A percentile compares a stretch with the other conserved stretches of the same genome.
Evolutionary conservation across 1,284 basidiomycete genomes (phyloP).

Genomic region (Austroboletus niveus): DNA sequence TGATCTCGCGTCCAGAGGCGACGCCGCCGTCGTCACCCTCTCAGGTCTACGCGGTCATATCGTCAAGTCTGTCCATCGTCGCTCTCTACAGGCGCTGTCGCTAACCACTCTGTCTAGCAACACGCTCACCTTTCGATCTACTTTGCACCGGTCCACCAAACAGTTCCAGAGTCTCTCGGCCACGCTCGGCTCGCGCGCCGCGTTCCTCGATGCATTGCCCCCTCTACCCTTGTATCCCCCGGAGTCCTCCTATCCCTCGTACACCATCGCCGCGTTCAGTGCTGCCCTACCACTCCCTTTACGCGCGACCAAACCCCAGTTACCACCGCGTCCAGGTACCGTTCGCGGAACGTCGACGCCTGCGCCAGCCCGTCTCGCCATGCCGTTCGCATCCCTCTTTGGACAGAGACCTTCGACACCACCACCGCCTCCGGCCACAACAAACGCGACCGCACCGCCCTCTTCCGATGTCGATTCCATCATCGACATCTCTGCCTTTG

Average conservation of each 20-base stretch:
- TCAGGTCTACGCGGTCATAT: conserved; percentile 57
- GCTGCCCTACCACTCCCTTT: no score
- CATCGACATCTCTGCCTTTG: conserved; percentile 11
- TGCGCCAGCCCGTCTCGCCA: conserved; percentile 47
- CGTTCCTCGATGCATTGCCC: no score
- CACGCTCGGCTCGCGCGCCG: background rate
- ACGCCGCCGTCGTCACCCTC: conserved; percentile 64
- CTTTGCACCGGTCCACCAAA: conserved; percentile 61
- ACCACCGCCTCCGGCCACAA: conserved; percentile 16
- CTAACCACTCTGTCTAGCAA: conserved; percentile 40
- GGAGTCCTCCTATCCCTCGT: no score
- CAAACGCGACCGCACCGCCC: no score
- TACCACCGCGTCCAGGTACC: no score
- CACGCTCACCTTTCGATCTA: conserved; percentile 61
- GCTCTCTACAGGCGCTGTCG: conserved; percentile 2
- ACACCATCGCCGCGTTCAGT: no score
- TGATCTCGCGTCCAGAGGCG: conserved; percentile 44
- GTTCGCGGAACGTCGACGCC: background rate
- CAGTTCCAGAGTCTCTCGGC: conserved; percentile 55
- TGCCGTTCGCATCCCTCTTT: conserved; percentile 69
- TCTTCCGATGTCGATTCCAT: no score
- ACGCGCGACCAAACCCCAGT: no score
- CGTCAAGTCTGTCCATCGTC: conserved; percentile 43
- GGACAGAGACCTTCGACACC: conserved; percentile 42
- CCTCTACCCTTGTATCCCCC: no score